Evolutionary conservation across 208 protist species (phyloP).

Genomic region (Herpetomonas samuelpessoai): DNA sequence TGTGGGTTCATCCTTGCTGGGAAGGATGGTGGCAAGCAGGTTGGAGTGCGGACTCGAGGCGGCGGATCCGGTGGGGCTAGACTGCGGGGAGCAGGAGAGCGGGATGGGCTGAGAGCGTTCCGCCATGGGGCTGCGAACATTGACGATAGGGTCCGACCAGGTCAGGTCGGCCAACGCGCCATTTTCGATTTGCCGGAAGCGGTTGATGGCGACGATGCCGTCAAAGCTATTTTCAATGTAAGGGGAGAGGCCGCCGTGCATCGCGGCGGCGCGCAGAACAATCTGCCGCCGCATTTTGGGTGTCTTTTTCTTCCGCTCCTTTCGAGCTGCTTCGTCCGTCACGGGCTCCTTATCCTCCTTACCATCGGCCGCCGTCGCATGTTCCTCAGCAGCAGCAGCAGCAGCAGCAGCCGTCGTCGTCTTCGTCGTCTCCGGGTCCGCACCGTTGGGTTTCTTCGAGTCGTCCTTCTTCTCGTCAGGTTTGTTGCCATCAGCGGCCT

Average conservation of each 20-base stretch:
- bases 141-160: conserved; percentile 97
- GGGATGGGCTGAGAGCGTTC: not conserved
- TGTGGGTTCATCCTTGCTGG: not conserved
- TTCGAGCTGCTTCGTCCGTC: not conserved
- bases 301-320: conserved; percentile 2
- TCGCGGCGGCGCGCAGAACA: conserved; percentile 93
- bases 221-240: conserved; percentile 94
- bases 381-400: not conserved
- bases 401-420: not conserved
- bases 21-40: not conserved
- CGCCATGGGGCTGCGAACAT: conserved; percentile 1
- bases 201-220: conserved; percentile 93
- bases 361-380: too few relatives aligned
- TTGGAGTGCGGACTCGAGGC: not conserved
- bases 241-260: conserved; percentile 98
- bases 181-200: conserved; percentile 92
- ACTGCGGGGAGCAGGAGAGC: not conserved
- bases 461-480: too few relatives aligned
- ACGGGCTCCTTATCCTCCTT: not conserved
- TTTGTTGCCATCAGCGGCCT: not conserved
- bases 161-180: conserved; percentile 99
- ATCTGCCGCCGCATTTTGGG: conserved; percentile 15
- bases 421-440: not conserved
- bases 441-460: too few relatives aligned
- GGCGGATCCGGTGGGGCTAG: not conserved